Conservation (phyloP, 1,284 basidiomycete genomes). For the Lignosus rhinocerotis region DNA sequence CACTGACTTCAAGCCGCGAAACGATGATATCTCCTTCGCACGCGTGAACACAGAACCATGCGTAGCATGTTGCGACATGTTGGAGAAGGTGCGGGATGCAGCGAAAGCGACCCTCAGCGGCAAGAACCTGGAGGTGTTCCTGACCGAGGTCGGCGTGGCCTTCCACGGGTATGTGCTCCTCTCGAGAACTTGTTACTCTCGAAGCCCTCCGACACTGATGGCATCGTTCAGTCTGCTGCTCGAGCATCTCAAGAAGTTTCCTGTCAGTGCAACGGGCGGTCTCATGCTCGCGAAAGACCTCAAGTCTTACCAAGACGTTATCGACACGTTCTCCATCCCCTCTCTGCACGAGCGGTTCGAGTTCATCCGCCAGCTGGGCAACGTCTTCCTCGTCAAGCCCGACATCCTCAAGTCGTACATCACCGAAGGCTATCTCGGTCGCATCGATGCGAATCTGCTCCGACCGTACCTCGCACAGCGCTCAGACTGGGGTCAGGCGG, state of each 20-base stretch:
- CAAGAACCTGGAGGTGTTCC: slow-evolving; percentile 89
- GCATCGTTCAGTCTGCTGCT: slow-evolving; percentile 69
- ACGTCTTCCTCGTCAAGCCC: slow-evolving; percentile 93
- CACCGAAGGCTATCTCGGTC: slow-evolving; percentile 87
- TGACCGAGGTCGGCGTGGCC: slow-evolving; percentile 91
- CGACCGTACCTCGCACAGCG: slow-evolving; percentile 91
- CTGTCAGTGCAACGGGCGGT: slow-evolving; percentile 94
- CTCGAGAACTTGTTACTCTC: too few species aligned
- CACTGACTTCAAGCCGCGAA: slow-evolving; percentile 95
- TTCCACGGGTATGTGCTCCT: slow-evolving; percentile 77
- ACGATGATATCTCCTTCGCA: slow-evolving; percentile 94
- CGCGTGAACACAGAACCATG: slow-evolving; percentile 96
- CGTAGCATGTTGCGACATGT: slow-evolving; percentile 80
- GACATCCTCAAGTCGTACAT: slow-evolving; percentile 93
- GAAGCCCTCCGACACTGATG: not conserved
- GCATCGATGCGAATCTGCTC: slow-evolving; percentile 86
- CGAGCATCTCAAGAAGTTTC: slow-evolving; percentile 95
- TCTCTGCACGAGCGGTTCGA: slow-evolving; percentile 94
- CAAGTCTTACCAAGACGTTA: slow-evolving; percentile 93
- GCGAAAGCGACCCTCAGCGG: slow-evolving; percentile 80
- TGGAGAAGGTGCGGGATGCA: slow-evolving; percentile 80
- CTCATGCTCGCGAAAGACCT: slow-evolving; percentile 99
- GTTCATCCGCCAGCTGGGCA: slow-evolving; percentile 96
- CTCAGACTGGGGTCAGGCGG: slow-evolving; percentile 84
- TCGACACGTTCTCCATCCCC: slow-evolving; percentile 79